Conservation (phyloP, 345 rosid species). For the Arabidopsis suecica region DNA sequence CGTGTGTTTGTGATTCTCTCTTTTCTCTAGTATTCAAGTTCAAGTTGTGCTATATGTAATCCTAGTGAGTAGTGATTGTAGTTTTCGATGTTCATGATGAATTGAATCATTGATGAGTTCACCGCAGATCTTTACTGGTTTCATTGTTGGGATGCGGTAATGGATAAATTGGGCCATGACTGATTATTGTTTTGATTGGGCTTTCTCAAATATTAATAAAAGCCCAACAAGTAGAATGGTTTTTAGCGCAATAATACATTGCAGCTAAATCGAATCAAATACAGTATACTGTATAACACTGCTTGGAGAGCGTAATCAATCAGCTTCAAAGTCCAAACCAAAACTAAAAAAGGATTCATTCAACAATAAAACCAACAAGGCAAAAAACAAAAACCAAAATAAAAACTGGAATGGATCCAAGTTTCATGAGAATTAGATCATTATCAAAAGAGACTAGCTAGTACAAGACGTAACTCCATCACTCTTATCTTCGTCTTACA, state of each 20-base stretch:
- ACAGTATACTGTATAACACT: too few species aligned
- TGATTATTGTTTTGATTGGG: neutral
- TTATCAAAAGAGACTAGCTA: neutral
- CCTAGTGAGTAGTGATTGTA: neutral
- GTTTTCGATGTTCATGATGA: slow-evolving; percentile 21
- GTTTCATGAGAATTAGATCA: neutral
- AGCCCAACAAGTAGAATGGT: slow-evolving; percentile 2
- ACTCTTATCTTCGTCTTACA: neutral
- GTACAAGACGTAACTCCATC: neutral
- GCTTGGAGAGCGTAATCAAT: too few species aligned
- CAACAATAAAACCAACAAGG: too few species aligned
- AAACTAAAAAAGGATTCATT: too few species aligned
- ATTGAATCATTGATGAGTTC: neutral
- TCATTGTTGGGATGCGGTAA: slow-evolving; percentile 7
- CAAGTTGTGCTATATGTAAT: slow-evolving; percentile 2
- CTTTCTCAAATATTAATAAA: neutral
- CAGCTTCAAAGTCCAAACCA: too few species aligned
- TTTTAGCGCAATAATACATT: too few species aligned
- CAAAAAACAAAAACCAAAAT: neutral
- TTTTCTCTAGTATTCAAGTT: neutral
- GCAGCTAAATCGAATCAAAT: too few species aligned
- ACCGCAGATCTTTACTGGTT: slow-evolving; percentile 16
- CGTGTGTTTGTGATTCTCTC: slow-evolving; percentile 11
- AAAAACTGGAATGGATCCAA: neutral
- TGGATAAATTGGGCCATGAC: neutral